A percentile compares a stretch with the other conserved stretches of the same genome.
These are phyloP conservation scores for Arthrobotrys iridis DNA, from an alignment of 2,329 filamentous ascomycete genomes.

Conservation along the genomic window DNA sequence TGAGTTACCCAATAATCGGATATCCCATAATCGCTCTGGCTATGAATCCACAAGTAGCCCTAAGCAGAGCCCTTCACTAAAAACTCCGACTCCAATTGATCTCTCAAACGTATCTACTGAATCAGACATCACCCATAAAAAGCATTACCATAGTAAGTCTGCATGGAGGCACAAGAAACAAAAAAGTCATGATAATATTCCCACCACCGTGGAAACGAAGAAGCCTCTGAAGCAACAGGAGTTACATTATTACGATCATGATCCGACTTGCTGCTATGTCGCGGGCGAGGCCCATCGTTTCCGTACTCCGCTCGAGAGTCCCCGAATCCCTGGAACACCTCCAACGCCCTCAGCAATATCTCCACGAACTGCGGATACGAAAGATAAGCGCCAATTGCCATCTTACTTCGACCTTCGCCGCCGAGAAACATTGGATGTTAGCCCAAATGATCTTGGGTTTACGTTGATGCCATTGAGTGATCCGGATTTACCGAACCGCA, in stretches of 20 bases:
- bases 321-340: conserved; percentile 26
- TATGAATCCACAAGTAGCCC: neutral
- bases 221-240: neutral
- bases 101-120: conserved; percentile 2
- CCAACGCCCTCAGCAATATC: conserved; percentile 29
- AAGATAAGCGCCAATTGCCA: conserved; percentile 27
- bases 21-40: neutral
- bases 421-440: conserved; percentile 31
- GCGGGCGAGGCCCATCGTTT: conserved; percentile 43
- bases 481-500: neutral
- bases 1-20: conserved; percentile 23
- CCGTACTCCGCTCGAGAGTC: conserved; percentile 40
- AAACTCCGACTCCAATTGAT: conserved; percentile 22
- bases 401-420: conserved; percentile 50
- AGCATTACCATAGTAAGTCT: neutral
- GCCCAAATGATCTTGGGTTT: conserved; percentile 29
- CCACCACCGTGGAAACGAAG: neutral
- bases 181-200: conserved; percentile 3
- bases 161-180: conserved; percentile 28
- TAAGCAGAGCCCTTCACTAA: neutral
- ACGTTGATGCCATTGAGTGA: conserved; percentile 50
- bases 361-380: conserved; percentile 4
- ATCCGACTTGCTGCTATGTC: conserved; percentile 19
- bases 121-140: conserved; percentile 11
- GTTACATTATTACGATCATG: neutral